Evolutionary conservation across 768 basidiomycete genomes (phyloP).

Genomic region (Xerocomus brunneocitrinus): DNA sequence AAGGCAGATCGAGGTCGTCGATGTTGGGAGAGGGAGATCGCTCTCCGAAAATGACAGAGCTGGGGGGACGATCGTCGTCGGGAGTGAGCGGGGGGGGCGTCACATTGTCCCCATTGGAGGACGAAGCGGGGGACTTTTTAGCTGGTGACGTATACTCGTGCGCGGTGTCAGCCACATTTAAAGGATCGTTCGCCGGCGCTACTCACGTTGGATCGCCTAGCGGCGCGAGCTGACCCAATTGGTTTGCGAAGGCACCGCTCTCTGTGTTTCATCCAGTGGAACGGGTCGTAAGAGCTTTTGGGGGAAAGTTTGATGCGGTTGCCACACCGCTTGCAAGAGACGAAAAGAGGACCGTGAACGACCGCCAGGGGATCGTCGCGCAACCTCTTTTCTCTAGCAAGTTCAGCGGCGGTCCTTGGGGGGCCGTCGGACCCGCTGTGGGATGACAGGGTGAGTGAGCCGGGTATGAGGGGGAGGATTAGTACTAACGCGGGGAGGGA

Average conservation of each 20-base stretch:
- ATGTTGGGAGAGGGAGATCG: slow-evolving; percentile 24
- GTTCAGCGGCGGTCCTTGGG: slow-evolving; percentile 40
- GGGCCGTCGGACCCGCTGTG: slow-evolving; percentile 25
- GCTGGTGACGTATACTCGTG: slow-evolving; percentile 16
- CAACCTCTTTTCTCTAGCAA: slow-evolving; percentile 47
- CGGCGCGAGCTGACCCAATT: slow-evolving; percentile 16
- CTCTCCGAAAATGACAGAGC: slow-evolving; percentile 18
- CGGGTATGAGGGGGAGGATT: background rate
- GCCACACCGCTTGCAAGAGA: slow-evolving; percentile 54
- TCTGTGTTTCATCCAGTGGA: slow-evolving; percentile 65
- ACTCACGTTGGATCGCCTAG: slow-evolving; percentile 1
- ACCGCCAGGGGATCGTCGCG: slow-evolving; percentile 50
- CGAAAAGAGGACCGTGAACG: slow-evolving; percentile 46
- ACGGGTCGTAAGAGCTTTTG: slow-evolving; percentile 62
- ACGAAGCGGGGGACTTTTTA: slow-evolving; percentile 25
- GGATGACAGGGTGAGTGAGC: slow-evolving; percentile 6
- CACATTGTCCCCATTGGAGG: slow-evolving; percentile 28
- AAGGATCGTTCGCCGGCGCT: no score
- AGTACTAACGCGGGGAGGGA: slow-evolving; percentile 19
- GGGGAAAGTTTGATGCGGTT: slow-evolving; percentile 58
- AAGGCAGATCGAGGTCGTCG: slow-evolving; percentile 15
- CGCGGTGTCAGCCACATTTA: slow-evolving; percentile 1
- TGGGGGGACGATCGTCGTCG: slow-evolving; percentile 28
- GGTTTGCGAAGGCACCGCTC: slow-evolving; percentile 52
- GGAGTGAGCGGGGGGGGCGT: slow-evolving; percentile 36